Evolutionary conservation across 805 yeast species (phyloP).

Genomic region (Candida chilensis): DNA sequence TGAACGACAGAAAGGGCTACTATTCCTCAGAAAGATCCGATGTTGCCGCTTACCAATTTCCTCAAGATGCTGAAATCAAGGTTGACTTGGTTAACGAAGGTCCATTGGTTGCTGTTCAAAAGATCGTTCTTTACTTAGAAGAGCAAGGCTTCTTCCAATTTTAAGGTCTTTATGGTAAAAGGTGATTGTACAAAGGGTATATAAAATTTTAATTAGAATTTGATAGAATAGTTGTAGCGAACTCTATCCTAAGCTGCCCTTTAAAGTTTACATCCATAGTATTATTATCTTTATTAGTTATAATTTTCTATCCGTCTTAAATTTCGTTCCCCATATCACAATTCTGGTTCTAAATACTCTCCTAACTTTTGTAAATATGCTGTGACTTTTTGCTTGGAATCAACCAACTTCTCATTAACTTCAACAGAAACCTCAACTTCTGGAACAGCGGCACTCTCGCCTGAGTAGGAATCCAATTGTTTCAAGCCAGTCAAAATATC

Average conservation of each 20-base stretch:
- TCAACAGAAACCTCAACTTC: constrained; percentile 23
- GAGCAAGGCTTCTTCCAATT: constrained; percentile 74
- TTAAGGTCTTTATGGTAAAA: constrained; percentile 9
- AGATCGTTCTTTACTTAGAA: constrained; percentile 64
- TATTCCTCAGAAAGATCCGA: constrained; percentile 34
- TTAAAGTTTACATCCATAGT: no score
- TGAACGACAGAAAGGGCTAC: constrained; percentile 42
- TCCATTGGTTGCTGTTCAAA: constrained; percentile 64
- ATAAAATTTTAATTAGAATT: background rate
- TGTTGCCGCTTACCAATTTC: constrained; percentile 37
- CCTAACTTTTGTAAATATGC: constrained; percentile 15
- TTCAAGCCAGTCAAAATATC: constrained; percentile 10
- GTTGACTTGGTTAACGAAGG: constrained; percentile 45
- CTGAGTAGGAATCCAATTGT: constrained; percentile 9
- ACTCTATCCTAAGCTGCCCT: no score
- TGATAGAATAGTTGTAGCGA: no score
- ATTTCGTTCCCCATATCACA: no score
- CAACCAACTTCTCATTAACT: constrained; percentile 27
- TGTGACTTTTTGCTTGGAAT: constrained; percentile 37
- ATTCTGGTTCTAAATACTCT: constrained; percentile 13
- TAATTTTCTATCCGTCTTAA: no score
- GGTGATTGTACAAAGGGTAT: background rate
- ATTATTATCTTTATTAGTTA: no score
- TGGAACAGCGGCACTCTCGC: constrained; percentile 8
- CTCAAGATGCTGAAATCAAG: constrained; percentile 47